A percentile compares a stretch with the other conserved stretches of the same genome.
phyloP scores from a whole-genome alignment of 2,329 filamentous ascomycete species.

The Rachicladosporium sp. region DNA sequence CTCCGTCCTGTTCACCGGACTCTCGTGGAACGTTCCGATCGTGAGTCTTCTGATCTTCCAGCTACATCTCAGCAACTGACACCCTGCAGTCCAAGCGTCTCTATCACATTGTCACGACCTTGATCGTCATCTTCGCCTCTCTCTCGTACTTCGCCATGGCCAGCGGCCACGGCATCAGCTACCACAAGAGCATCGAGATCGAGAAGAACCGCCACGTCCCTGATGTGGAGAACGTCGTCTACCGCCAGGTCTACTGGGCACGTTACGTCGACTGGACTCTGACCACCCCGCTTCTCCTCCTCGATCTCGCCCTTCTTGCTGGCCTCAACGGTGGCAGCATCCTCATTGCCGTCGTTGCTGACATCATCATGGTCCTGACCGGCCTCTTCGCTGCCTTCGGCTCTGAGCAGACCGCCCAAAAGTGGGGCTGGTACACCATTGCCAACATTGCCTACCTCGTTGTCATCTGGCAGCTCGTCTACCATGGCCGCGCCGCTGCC shows the following conservation, averaged over 20 bases:
- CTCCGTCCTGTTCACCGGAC: slow-evolving; percentile 54
- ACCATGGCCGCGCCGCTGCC: slow-evolving; percentile 55
- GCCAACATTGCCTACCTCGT: slow-evolving; percentile 58
- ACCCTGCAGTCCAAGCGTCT: slow-evolving; percentile 55
- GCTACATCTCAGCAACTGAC: slow-evolving; percentile 9
- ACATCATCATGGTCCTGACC: slow-evolving; percentile 58
- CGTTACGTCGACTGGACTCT: slow-evolving; percentile 73
- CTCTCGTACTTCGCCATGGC: slow-evolving; percentile 77
- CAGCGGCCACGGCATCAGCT: slow-evolving; percentile 54
- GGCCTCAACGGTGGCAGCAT: slow-evolving; percentile 63
- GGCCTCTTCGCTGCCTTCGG: slow-evolving; percentile 60
- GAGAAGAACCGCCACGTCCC: slow-evolving; percentile 55
- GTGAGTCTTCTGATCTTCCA: slow-evolving; percentile 34
- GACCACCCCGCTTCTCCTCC: slow-evolving; percentile 61
- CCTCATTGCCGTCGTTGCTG: slow-evolving; percentile 53
- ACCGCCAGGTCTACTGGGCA: slow-evolving; percentile 56
- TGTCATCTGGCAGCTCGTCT: slow-evolving; percentile 56
- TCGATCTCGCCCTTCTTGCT: slow-evolving; percentile 60
- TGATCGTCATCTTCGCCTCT: slow-evolving; percentile 63
- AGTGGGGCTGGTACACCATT: slow-evolving; percentile 70
- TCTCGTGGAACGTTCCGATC: slow-evolving; percentile 59
- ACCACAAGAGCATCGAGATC: slow-evolving; percentile 43
- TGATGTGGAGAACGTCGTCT: slow-evolving; percentile 49
- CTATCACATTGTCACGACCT: slow-evolving; percentile 63
- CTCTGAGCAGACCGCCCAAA: slow-evolving; percentile 42